These are phyloP conservation scores for Hyaloscypha bicolor DNA, from an alignment of 495 filamentous ascomycete species.

Conservation along the genomic window DNA sequence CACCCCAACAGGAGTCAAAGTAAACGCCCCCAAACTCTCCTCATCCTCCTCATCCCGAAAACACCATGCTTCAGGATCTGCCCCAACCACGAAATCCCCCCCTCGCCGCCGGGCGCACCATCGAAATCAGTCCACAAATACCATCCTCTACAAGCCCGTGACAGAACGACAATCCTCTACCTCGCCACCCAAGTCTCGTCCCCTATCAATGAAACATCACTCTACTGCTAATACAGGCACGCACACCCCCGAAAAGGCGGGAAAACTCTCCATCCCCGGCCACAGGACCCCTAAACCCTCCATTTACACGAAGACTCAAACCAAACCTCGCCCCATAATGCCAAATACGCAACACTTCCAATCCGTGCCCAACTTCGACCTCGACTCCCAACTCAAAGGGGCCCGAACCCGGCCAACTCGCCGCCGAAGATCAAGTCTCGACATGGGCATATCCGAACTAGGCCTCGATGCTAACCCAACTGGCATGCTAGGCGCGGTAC, in stretches of 20 bases:
- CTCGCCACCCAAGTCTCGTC: constrained; percentile 39
- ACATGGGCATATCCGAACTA: constrained; percentile 68
- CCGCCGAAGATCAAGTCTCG: constrained; percentile 55
- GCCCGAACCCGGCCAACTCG: constrained; percentile 13
- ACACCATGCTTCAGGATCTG: not conserved
- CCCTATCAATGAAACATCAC: constrained; percentile 35
- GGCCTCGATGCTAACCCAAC: constrained; percentile 50
- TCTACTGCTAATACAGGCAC: constrained; percentile 40
- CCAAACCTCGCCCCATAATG: constrained; percentile 54
- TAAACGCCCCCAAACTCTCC: constrained; percentile 12
- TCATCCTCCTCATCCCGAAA: constrained; percentile 10
- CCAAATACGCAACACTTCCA: constrained; percentile 54
- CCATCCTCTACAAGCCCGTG: constrained; percentile 71
- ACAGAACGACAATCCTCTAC: constrained; percentile 35
- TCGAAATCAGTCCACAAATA: constrained; percentile 75
- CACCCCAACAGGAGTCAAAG: constrained; percentile 34
- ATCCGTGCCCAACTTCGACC: constrained; percentile 52
- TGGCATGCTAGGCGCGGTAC: constrained; percentile 62
- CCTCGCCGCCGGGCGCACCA: constrained; percentile 38
- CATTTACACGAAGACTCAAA: constrained; percentile 34
- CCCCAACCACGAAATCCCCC: constrained; percentile 20
- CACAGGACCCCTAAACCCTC: constrained; percentile 53
- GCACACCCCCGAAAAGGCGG: constrained; percentile 35
- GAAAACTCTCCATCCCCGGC: constrained; percentile 33
- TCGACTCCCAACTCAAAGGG: constrained; percentile 14